Evolutionary conservation across 2,329 filamentous ascomycete species (phyloP), one percentile per base, ranked within the genome.

Genomic region (Aspergillus ruber): DNA sequence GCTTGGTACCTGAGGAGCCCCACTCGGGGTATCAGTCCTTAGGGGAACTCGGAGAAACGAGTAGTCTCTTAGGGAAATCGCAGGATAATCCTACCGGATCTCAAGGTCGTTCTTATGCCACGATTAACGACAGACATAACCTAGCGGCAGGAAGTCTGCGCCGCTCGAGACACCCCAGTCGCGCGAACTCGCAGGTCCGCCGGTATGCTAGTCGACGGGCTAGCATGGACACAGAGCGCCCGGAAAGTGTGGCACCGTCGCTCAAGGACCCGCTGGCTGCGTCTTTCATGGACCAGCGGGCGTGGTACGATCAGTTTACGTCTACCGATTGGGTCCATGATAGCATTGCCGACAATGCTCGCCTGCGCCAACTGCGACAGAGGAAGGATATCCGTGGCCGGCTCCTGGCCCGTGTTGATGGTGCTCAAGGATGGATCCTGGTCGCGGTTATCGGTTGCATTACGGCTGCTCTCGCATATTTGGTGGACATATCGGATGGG

Each of bases 281-380:
- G 29, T 84, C 82, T 4, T 84, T 82, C 57, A 74, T 84, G 44
- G 88, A 96, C 62, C 90, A 97, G 57, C 84, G 93, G 50, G 86
- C 94, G 8, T 97, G 93, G 93, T 97, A 97, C 70, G 93, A 98
- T 73, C 93, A 98, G 69, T 95, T 95, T 62, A 95, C 90, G 5
- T 95, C 88, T 6, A 96, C 89, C 47, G 91, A 98, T 67, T 98
- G 93, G 93, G 90, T 98, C 1, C 91, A 95, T 65, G 93, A 98
- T 68, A 90, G 86, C 66, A 96, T 98, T 57, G 88, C 90, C 60
- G 93, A 97, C 69, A 89, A 90, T 8, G 88, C 90, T 59, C 86
- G 93, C 21, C 83, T 94, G 43, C 93, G 94, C 66, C 84, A 84
- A 45, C 77, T 98, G 35, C 82, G 89, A 43, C 84, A 80, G 59